A percentile compares a stretch with the other conserved stretches of the same genome.
Conservation (phyloP, 1,139 yeast species). For the Scheffersomyces insectosa region DNA sequence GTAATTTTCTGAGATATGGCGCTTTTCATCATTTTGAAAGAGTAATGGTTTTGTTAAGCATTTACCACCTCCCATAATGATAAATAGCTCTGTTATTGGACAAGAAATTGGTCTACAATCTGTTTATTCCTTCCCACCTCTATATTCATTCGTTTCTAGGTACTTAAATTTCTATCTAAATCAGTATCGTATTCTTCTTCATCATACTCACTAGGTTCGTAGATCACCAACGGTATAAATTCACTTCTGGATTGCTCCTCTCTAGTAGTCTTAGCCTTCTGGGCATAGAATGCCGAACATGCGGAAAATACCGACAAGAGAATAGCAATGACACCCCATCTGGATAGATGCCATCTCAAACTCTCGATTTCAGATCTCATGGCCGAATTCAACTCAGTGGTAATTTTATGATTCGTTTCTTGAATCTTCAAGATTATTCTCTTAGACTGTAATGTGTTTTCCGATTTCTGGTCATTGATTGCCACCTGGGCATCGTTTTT, state of each 20-base stretch:
- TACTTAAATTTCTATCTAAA: constrained; percentile 28
- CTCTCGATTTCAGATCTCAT: constrained; percentile 85
- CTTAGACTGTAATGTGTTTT: constrained; percentile 77
- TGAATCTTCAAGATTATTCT: constrained; percentile 70
- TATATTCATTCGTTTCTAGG: constrained; percentile 3
- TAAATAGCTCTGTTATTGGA: no score
- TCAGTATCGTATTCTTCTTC: constrained; percentile 51
- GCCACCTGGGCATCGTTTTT: constrained; percentile 82
- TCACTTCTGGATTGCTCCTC: constrained; percentile 29
- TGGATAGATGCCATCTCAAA: constrained; percentile 89
- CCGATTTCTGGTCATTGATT: constrained; percentile 82
- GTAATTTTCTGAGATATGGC: no score
- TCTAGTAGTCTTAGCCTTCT: constrained; percentile 27
- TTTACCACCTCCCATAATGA: background rate
- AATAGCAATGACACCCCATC: constrained; percentile 78
- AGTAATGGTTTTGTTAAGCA: no score
- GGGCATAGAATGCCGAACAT: constrained; percentile 43
- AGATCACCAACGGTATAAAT: constrained; percentile 46
- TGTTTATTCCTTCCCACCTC: background rate
- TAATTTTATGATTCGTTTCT: constrained; percentile 82
- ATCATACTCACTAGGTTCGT: constrained; percentile 51
- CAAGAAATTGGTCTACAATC: background rate
- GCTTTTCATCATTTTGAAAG: no score
- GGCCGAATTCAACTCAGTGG: constrained; percentile 79
- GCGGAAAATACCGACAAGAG: constrained; percentile 42